These are phyloP conservation scores for Neofusicoccum umdonicola DNA, from an alignment of 2,329 filamentous ascomycete species.

Conservation along the genomic window DNA sequence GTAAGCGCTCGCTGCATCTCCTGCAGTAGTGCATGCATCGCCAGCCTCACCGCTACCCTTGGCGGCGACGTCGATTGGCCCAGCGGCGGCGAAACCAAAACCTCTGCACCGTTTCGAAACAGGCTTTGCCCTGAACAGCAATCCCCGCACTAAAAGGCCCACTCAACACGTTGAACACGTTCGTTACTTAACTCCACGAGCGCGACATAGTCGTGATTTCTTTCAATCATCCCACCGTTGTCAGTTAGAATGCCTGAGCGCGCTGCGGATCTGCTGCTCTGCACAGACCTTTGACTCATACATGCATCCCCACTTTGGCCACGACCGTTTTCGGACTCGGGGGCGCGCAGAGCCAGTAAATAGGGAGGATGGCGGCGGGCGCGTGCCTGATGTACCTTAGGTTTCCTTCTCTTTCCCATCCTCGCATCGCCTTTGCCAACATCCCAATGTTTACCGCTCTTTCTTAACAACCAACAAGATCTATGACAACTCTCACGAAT, in stretches of 20 bases:
- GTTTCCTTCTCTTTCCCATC: constrained; percentile 20
- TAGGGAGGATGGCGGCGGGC: constrained; percentile 23
- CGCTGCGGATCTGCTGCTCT: constrained; percentile 17
- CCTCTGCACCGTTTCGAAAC: neutral
- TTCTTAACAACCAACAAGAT: neutral
- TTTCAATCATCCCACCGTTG: constrained; percentile 23
- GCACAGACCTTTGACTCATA: constrained; percentile 40
- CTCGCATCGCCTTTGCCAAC: constrained; percentile 1
- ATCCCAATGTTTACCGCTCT: constrained; percentile 12
- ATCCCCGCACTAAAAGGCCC: neutral
- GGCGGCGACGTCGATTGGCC: neutral
- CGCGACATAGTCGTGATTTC: constrained; percentile 42
- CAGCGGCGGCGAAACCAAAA: neutral
- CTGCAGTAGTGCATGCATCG: constrained; percentile 6
- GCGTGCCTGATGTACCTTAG: constrained; percentile 33
- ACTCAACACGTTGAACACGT: constrained; percentile 14
- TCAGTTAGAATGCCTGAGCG: constrained; percentile 30
- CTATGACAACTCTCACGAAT: constrained; percentile 25
- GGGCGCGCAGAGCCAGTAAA: constrained; percentile 7
- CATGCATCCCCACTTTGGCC: constrained; percentile 33
- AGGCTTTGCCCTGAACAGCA: neutral
- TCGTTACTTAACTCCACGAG: constrained; percentile 21
- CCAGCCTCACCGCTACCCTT: constrained; percentile 8
- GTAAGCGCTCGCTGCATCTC: constrained; percentile 8
- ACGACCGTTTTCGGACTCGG: constrained; percentile 6